These are phyloP conservation scores for Platanthera guangdongensis DNA, from an alignment of 106 monocot species.

Conservation along the genomic window DNA sequence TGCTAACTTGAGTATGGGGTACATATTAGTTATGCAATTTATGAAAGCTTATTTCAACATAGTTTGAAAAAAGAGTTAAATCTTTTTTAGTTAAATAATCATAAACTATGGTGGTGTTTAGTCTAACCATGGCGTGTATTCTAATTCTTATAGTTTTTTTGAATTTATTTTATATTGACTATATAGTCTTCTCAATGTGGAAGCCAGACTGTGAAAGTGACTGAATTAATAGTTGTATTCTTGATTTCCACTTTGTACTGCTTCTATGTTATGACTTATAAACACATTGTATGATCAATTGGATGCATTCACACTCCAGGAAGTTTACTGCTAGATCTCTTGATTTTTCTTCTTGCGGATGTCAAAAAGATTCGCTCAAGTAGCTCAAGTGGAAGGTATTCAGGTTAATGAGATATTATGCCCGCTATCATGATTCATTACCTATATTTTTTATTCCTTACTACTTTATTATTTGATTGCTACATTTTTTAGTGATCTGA, in stretches of 20 bases:
- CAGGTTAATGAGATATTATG: conserved; percentile 72
- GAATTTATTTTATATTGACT: neutral
- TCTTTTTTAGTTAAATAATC: neutral
- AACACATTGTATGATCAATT: neutral
- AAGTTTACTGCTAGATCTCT: neutral
- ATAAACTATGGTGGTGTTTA: neutral
- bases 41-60: neutral
- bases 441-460: neutral
- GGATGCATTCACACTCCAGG: neutral
- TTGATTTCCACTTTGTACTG: neutral
- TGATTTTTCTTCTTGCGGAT: conserved; percentile 35
- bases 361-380: conserved; percentile 83
- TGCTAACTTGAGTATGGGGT: neutral
- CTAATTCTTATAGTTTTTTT: neutral
- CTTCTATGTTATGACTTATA: neutral
- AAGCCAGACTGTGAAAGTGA: neutral
- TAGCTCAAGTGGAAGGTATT: conserved; percentile 76
- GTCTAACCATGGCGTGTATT: neutral
- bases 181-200: neutral
- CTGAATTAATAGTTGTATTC: neutral
- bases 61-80: neutral
- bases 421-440: neutral
- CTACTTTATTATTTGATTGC: neutral
- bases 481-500: neutral
- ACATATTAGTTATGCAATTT: neutral